Base-by-base conservation (phyloP, 2,329 filamentous ascomycete species). In the Diplodia intermedia region DNA sequence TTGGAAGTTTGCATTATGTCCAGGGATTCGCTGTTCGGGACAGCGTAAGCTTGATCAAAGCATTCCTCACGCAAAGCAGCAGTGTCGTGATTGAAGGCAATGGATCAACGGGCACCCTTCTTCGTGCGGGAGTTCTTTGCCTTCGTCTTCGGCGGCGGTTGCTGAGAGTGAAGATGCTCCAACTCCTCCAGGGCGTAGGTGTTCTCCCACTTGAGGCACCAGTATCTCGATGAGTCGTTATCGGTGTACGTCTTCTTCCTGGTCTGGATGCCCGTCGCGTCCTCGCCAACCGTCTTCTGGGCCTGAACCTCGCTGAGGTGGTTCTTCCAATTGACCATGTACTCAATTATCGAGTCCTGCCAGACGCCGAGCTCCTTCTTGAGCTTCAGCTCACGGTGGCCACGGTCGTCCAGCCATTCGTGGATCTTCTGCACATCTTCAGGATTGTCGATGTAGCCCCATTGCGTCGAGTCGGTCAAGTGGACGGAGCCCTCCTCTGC, bases 371-470 rank as follows among this genome's bases (percentile, higher is more conserved):
- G 85, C 78, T 98, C 94, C 79, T 97, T 98, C 69, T 91, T 88
- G 61, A 99, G 84, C 76, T 93, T 94, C 70, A 91, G 82, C 80
- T 99, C 95, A 71, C 97, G 93, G 71, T 90, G 85, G 1, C 95
- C 95, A 18, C 92, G 90, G 14, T 90, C 86, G 75, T 99, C 94
- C 4, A 99, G 86, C 94, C 95, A 99, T 65, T 86, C 86, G 70
- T 98, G 88, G 20, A 99, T 85, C 65, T 86, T 86, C 70, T 95
- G 91, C 5, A 99, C 81, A 47, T 91, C 86, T 60, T 90, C 88
- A 0, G 92, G 88, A 12, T 95, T 91, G 47, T 94, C 91, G 73
- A 93, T 93, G 80, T 92, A 99, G 12, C 91, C 95, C 94, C 95
- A 99, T 78, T 98, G 91, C 14, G 83, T 82, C 2, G 94, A 92